Evolutionary conservation across 78 protist genomes (phyloP).

Genomic region (Corallochytrium limacisporum): DNA sequence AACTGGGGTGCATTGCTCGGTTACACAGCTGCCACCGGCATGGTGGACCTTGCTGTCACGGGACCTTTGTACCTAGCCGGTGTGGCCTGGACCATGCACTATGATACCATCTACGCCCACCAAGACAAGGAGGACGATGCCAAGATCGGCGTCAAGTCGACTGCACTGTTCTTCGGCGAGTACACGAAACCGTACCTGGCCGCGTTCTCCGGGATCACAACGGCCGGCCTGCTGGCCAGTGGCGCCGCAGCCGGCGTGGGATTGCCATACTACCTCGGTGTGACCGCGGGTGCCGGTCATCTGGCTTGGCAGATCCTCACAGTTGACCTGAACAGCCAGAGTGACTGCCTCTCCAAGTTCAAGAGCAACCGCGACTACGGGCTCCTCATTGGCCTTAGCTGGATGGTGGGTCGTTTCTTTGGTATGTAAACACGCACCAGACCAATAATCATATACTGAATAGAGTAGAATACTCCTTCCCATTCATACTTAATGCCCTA

Average conservation of each 20-base stretch:
- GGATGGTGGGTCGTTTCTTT: too few relatives aligned
- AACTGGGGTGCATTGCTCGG: conserved; percentile 85
- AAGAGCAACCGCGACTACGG: too few relatives aligned
- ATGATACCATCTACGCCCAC: conserved; percentile 85
- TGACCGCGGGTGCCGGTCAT: conserved; percentile 21
- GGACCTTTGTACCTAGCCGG: conserved; percentile 57
- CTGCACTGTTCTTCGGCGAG: conserved; percentile 46
- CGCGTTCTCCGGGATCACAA: conserved; percentile 25
- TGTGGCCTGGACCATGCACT: conserved; percentile 67
- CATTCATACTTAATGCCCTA: too few relatives aligned
- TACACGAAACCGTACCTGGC: not conserved
- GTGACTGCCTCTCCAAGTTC: conserved; percentile 1
- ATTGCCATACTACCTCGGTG: conserved; percentile 3
- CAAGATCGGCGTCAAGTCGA: conserved; percentile 66
- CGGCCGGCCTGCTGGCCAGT: not conserved
- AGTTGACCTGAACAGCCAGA: conserved; percentile 26
- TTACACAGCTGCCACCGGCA: conserved; percentile 46
- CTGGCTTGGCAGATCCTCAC: conserved; percentile 50
- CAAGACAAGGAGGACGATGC: conserved; percentile 73
- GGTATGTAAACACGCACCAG: too few relatives aligned
- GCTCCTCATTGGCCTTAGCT: too few relatives aligned
- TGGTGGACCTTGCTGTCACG: conserved; percentile 5
- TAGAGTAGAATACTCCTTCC: too few relatives aligned
- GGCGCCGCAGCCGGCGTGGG: conserved; percentile 17
- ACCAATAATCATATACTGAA: too few relatives aligned